Evolutionary conservation across 306 rosid genomes (phyloP).

Genomic region (Oemleria cerasiformis): DNA sequence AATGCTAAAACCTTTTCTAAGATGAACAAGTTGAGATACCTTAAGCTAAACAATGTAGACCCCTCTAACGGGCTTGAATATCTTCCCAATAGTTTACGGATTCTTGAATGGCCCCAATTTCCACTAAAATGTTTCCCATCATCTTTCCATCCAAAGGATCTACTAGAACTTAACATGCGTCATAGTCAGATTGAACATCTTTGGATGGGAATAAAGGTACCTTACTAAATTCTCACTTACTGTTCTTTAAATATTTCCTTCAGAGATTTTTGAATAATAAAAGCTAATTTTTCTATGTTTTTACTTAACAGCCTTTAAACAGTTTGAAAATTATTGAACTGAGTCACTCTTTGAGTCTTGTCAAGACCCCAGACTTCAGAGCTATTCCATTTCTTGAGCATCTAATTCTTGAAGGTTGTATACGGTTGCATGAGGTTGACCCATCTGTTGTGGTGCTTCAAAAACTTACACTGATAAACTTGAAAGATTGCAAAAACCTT

Average conservation of each 20-base stretch:
- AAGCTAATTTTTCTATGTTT: neutral
- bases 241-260: neutral
- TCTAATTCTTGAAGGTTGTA: constrained; percentile 16
- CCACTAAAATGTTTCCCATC: constrained; percentile 1
- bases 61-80: neutral
- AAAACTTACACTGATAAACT: neutral
- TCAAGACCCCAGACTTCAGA: constrained; percentile 20
- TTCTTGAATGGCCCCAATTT: constrained; percentile 6
- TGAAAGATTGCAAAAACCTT: neutral
- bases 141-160: neutral
- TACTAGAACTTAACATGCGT: constrained; percentile 1
- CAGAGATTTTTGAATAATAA: neutral
- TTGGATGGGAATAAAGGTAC: constrained; percentile 11
- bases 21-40: constrained; percentile 16
- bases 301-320: too few relatives aligned
- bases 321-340: too few relatives aligned
- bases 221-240: too few relatives aligned
- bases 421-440: constrained; percentile 9
- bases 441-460: constrained; percentile 4
- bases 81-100: constrained; percentile 10
- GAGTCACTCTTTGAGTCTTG: neutral
- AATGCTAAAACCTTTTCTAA: constrained; percentile 4
- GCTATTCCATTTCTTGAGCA: neutral
- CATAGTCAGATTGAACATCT: constrained; percentile 9
- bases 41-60: neutral